Percentiles rank a stretch among this genome's conserved stretches.
Conservation (phyloP, 768 basidiomycete genomes). For the Lyophyllum decastes region DNA sequence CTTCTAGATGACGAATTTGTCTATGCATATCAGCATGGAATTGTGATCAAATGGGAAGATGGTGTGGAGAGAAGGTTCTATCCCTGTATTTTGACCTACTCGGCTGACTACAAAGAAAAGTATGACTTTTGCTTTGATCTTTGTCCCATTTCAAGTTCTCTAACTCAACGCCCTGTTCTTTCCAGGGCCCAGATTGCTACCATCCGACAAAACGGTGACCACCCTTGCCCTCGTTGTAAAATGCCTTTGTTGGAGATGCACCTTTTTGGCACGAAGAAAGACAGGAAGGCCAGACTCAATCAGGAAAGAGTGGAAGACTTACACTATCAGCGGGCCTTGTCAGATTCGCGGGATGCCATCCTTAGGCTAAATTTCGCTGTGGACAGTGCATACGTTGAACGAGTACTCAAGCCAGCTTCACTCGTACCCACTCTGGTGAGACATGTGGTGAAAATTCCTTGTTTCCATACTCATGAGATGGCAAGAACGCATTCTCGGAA, state of each 20-base stretch:
- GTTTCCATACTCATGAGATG: neutral
- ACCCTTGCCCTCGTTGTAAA: too few relatives aligned
- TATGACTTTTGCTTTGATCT: too few relatives aligned
- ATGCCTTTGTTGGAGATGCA: neutral
- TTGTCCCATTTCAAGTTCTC: neutral
- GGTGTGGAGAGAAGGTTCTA: too few relatives aligned
- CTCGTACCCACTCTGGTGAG: slow-evolving; percentile 28
- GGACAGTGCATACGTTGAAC: slow-evolving; percentile 21
- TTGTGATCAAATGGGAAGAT: slow-evolving; percentile 28
- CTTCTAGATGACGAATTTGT: slow-evolving; percentile 29
- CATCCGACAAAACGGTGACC: neutral
- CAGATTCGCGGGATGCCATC: neutral
- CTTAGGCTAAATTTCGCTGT: too few relatives aligned
- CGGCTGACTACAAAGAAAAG: slow-evolving; percentile 37
- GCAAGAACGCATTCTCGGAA: slow-evolving; percentile 11
- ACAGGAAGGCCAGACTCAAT: neutral
- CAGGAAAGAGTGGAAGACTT: neutral
- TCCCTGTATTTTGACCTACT: slow-evolving; percentile 29
- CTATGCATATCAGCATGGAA: slow-evolving; percentile 26
- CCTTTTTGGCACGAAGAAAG: neutral
- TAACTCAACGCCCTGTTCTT: too few relatives aligned
- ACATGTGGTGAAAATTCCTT: neutral
- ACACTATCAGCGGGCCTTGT: neutral
- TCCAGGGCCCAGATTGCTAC: neutral
- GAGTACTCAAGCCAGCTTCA: slow-evolving; percentile 18